Conservation (phyloP, 371 early-diverging fungal species). For the Lichtheimia corymbifera region DNA sequence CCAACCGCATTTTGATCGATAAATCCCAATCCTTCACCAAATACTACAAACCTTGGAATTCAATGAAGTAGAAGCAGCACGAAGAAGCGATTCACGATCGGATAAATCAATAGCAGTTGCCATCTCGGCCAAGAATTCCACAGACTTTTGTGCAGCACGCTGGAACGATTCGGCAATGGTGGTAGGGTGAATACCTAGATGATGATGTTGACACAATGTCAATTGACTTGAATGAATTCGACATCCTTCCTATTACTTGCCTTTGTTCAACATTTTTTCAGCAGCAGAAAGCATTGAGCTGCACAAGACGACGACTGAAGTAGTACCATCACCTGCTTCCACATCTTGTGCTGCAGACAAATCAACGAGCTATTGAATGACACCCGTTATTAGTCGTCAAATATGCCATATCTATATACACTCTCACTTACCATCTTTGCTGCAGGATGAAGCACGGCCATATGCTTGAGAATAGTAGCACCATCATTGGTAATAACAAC, state of each 20-base stretch:
- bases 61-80: conserved; percentile 94
- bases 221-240: background rate
- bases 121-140: conserved; percentile 83
- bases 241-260: conserved; percentile 29
- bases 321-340: conserved; percentile 99
- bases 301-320: conserved; percentile 97
- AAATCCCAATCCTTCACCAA: conserved; percentile 1
- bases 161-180: conserved; percentile 94
- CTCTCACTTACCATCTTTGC: conserved; percentile 89
- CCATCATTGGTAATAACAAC: conserved; percentile 99
- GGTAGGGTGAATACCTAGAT: conserved; percentile 91
- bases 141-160: conserved; percentile 78
- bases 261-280: conserved; percentile 90
- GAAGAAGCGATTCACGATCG: conserved; percentile 88
- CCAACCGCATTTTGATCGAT: too few species aligned
- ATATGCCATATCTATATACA: background rate
- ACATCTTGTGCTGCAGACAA: conserved; percentile 99
- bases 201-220: background rate
- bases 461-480: conserved; percentile 99
- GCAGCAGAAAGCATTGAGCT: conserved; percentile 91
- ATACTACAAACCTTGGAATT: conserved; percentile 79
- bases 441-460: conserved; percentile 97
- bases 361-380: conserved; percentile 79
- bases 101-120: conserved; percentile 77
- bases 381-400: conserved; percentile 2